Base-by-base conservation (phyloP, 495 filamentous ascomycete genomes). In the Lepraria neglecta region DNA sequence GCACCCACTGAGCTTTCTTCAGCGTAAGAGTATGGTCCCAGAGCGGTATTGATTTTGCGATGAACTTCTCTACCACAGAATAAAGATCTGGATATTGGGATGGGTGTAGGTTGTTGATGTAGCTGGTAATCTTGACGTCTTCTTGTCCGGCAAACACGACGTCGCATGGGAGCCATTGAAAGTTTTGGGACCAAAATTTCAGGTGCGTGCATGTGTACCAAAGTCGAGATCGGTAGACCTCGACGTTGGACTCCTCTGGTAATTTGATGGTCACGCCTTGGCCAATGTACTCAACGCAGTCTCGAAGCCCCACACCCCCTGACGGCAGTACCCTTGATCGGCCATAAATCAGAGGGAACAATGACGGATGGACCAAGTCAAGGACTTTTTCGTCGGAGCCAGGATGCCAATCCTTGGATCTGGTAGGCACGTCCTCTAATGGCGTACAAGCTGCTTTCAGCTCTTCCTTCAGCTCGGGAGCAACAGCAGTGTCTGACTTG, bases 51-150 rank as follows among this genome's bases (percentile, higher is more conserved):
- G 76, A 70, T 24, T 65, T 68, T 0, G 72, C 53, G 19, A 86
- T 72, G 35, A 85, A 64, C 30, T 77, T 64, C 64, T 82, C 82
- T 10, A 87, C 61, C 0, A 77, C 71, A 11, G 56, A 43, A 64
- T 87, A 88, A 6, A 87, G 73, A 3, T 60, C 50, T 6, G 58
- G 53, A 59, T 85, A 72, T 21, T 75, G 48, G 4, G 33, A 38
- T 0, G 84, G 83, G 58, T 85, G 78, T 0, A 84, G 68, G 60
- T 86, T 87, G 62, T 87, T 87, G 72, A 87, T 80, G 65, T 87
- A 83, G 35, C 72, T 76, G 3, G 53, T 61, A 19, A 81, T 73
- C 46, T 64, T 60, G 59, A 59, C 70, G 19, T 63, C 54, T 19
- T 51, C 42, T 19, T 58, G 56, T 38, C 76, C 68, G 3, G 69